These are phyloP conservation scores for Annulohypoxylon bovei DNA, from an alignment of 495 filamentous ascomycete genomes.

Conservation along the genomic window DNA sequence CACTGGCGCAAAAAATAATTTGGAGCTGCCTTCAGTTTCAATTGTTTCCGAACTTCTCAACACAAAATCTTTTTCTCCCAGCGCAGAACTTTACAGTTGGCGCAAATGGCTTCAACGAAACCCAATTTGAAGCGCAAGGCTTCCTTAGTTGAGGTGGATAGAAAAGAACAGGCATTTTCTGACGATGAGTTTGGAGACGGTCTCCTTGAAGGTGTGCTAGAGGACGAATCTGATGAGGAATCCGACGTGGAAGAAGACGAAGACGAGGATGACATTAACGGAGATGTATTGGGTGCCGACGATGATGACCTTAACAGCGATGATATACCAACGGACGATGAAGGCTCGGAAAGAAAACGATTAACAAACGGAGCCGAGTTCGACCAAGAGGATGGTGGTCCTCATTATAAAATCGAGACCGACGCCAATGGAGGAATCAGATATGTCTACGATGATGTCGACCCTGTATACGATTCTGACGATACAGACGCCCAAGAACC, in stretches of 20 bases:
- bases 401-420: slow-evolving; percentile 67
- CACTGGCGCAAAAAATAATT: slow-evolving; percentile 36
- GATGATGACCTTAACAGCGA: slow-evolving; percentile 65
- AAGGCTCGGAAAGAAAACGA: slow-evolving; percentile 53
- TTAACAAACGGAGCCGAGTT: slow-evolving; percentile 33
- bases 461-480: slow-evolving; percentile 95
- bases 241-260: slow-evolving; percentile 56
- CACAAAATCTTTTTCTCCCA: slow-evolving; percentile 4
- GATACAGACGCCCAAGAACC: slow-evolving; percentile 83
- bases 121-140: slow-evolving; percentile 58
- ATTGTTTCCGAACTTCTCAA: slow-evolving; percentile 5
- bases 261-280: slow-evolving; percentile 43
- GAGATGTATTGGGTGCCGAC: slow-evolving; percentile 56
- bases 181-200: slow-evolving; percentile 73
- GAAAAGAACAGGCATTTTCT: slow-evolving; percentile 55
- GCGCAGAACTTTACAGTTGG: slow-evolving; percentile 5
- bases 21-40: slow-evolving; percentile 3
- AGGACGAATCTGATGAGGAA: slow-evolving; percentile 54
- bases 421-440: slow-evolving; percentile 64
- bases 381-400: slow-evolving; percentile 54
- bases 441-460: slow-evolving; percentile 82
- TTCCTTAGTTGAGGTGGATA: slow-evolving; percentile 47
- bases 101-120: slow-evolving; percentile 52
- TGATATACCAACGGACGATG: slow-evolving; percentile 66
- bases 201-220: slow-evolving; percentile 71